phyloP scores from a whole-genome alignment of 2,329 filamentous ascomycete genomes.

The Colletotrichum camelliae region DNA sequence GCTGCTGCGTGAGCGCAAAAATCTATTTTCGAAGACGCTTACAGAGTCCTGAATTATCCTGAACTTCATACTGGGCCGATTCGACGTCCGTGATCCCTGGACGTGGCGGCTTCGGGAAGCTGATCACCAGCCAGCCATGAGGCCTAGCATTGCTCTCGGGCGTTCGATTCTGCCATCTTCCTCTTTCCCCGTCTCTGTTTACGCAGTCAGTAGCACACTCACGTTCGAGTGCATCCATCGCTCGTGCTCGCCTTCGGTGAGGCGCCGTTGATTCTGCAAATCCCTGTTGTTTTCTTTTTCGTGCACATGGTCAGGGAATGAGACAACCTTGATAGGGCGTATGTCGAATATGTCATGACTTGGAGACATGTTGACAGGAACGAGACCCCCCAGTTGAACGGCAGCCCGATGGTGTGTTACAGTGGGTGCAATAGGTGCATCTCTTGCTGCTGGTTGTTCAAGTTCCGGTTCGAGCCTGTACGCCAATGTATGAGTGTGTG shows the following conservation, averaged over 20 bases:
- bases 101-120: slow-evolving; percentile 11
- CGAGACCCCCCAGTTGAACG: background rate
- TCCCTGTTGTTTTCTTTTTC: background rate
- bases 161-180: background rate
- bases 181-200: background rate
- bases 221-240: background rate
- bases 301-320: slow-evolving; percentile 2
- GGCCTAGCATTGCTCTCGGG: background rate
- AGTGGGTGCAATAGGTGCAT: background rate
- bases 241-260: background rate
- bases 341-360: slow-evolving; percentile 15
- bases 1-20: background rate
- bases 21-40: slow-evolving; percentile 11
- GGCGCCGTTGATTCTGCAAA: background rate
- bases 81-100: slow-evolving; percentile 5
- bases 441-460: background rate
- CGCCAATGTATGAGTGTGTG: background rate
- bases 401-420: background rate
- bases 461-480: background rate
- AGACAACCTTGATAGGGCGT: slow-evolving; percentile 1
- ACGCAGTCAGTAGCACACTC: background rate
- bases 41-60: slow-evolving; percentile 17
- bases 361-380: slow-evolving; percentile 10
- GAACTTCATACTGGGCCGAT: slow-evolving; percentile 4
- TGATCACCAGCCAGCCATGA: background rate